phyloP scores from a whole-genome alignment of 306 rosid species.

The Sicyos edulis region DNA sequence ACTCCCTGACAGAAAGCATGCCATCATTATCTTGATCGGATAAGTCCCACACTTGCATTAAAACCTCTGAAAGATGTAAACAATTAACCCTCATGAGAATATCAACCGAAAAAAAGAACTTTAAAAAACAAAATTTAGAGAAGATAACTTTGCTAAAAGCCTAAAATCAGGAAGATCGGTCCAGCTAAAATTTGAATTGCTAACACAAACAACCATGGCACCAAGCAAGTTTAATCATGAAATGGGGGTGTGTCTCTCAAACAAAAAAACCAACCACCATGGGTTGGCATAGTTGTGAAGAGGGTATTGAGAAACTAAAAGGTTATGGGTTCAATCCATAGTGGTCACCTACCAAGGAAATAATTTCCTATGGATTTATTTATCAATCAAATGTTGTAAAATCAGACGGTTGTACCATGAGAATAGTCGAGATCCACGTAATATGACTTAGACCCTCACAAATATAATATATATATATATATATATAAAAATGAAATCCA shows the following conservation, averaged over 20 bases:
- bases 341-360: too few species aligned
- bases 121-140: too few species aligned
- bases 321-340: too few species aligned
- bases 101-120: conserved; percentile 20
- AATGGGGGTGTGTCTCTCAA: not conserved
- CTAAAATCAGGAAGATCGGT: not conserved
- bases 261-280: too few species aligned
- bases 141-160: not conserved
- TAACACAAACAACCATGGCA: not conserved
- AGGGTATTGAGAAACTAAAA: too few species aligned
- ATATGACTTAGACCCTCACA: too few species aligned
- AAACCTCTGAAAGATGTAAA: conserved; percentile 71
- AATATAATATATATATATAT: too few species aligned
- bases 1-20: conserved; percentile 96
- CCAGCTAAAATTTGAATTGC: not conserved
- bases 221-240: not conserved
- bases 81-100: conserved; percentile 31
- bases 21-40: conserved; percentile 99
- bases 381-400: too few species aligned
- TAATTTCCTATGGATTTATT: too few species aligned
- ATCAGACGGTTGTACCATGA: too few species aligned
- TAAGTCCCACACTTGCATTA: conserved; percentile 98
- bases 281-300: too few species aligned
- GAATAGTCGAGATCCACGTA: too few species aligned
- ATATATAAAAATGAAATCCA: not conserved